Percentiles rank a stretch among this genome's conserved stretches.
Conservation (phyloP, 345 rosid genomes). For the Salix exigua region DNA sequence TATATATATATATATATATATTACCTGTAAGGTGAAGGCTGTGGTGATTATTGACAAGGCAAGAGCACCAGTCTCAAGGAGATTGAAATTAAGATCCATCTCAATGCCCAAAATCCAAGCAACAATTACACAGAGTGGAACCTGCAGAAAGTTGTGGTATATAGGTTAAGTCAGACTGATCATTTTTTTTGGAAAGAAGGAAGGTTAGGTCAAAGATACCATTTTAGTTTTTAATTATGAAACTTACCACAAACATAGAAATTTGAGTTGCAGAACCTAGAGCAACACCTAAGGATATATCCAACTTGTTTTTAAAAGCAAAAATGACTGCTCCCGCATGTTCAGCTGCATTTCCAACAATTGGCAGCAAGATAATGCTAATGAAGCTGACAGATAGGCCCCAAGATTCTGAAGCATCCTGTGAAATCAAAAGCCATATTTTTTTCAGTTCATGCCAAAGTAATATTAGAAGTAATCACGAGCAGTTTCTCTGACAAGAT, state of each 20-base stretch:
- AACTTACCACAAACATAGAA: conserved; percentile 70
- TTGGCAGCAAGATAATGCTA: conserved; percentile 81
- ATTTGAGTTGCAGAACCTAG: conserved; percentile 90
- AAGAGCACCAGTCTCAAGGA: conserved; percentile 75
- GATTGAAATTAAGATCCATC: conserved; percentile 84
- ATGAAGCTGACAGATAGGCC: conserved; percentile 86
- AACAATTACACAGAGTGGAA: conserved; percentile 60
- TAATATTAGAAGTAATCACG: background rate
- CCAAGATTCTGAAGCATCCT: conserved; percentile 85
- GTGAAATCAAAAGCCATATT: background rate
- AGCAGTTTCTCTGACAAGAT: background rate
- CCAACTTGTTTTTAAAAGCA: conserved; percentile 88
- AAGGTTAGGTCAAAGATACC: background rate
- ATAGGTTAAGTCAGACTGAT: background rate
- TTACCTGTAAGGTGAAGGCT: conserved; percentile 79
- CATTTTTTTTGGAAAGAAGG: background rate
- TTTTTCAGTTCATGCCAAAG: background rate
- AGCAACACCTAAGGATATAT: conserved; percentile 80
- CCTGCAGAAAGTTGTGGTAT: conserved; percentile 32
- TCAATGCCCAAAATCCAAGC: conserved; percentile 71
- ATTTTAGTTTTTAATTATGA: background rate
- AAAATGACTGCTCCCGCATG: conserved; percentile 94
- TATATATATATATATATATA: background rate
- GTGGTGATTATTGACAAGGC: conserved; percentile 59
- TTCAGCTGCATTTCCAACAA: conserved; percentile 93